A percentile compares a stretch with the other conserved stretches of the same genome.
These are phyloP conservation scores for Boeremia exigua DNA, from an alignment of 2,329 filamentous ascomycete species.

Conservation along the genomic window DNA sequence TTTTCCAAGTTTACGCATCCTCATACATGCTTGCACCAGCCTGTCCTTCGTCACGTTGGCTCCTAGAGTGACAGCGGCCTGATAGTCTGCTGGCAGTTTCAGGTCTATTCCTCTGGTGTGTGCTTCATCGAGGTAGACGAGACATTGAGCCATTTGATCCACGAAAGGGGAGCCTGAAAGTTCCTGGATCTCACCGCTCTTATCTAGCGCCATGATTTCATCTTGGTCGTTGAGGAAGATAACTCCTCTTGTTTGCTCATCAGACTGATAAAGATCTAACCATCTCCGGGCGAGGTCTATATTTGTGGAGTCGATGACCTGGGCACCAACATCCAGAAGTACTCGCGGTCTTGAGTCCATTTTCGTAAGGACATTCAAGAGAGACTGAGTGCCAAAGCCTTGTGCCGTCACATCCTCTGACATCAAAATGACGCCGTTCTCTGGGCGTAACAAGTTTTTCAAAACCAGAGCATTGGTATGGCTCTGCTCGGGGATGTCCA, in stretches of 20 bases:
- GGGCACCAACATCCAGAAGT: background rate
- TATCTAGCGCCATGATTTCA: no score
- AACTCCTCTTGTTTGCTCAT: background rate
- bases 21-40: slow-evolving; percentile 69
- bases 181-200: no score
- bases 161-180: slow-evolving; percentile 66
- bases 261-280: no score
- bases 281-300: background rate
- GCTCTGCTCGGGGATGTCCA: slow-evolving; percentile 60
- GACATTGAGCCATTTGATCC: slow-evolving; percentile 62
- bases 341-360: background rate
- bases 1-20: slow-evolving; percentile 61
- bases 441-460: no score
- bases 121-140: slow-evolving; percentile 73
- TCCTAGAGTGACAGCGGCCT: slow-evolving; percentile 72
- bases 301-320: background rate
- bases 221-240: no score
- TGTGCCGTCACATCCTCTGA: no score
- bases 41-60: slow-evolving; percentile 70
- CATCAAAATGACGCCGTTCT: no score
- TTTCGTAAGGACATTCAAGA: no score
- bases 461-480: slow-evolving; percentile 76
- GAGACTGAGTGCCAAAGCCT: background rate
- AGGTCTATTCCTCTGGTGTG: slow-evolving; percentile 76
- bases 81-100: slow-evolving; percentile 62